These are phyloP conservation scores for Spencermartinsiella ligniputridi DNA, from an alignment of 1,139 yeast genomes.

Conservation along the genomic window DNA sequence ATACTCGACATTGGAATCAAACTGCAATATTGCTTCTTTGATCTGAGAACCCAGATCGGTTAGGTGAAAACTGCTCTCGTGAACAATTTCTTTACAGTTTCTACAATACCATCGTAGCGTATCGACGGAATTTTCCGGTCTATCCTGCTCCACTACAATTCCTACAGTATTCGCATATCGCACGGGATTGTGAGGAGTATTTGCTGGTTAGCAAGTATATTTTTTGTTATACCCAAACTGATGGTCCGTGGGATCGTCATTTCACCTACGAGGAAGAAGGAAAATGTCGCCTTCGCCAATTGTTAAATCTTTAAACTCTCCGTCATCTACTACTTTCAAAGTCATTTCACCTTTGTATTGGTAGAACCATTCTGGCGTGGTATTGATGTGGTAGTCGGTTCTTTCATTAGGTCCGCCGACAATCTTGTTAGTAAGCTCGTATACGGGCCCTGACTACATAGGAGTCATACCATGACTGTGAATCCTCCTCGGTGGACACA, in stretches of 20 bases:
- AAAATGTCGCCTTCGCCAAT: slow-evolving; percentile 87
- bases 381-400: slow-evolving; percentile 89
- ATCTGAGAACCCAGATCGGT: slow-evolving; percentile 86
- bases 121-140: slow-evolving; percentile 68
- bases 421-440: slow-evolving; percentile 33
- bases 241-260: background rate
- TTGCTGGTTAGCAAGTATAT: slow-evolving; percentile 38
- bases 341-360: slow-evolving; percentile 85
- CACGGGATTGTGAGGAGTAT: slow-evolving; percentile 87
- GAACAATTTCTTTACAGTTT: slow-evolving; percentile 58
- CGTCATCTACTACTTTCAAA: slow-evolving; percentile 78
- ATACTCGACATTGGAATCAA: slow-evolving; percentile 57
- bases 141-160: slow-evolving; percentile 88
- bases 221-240: background rate
- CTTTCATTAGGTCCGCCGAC: slow-evolving; percentile 96
- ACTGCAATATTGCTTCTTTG: slow-evolving; percentile 70
- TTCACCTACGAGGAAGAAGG: slow-evolving; percentile 54
- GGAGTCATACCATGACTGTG: slow-evolving; percentile 73
- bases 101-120: slow-evolving; percentile 83
- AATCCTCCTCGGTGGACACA: slow-evolving; percentile 90
- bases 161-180: slow-evolving; percentile 85
- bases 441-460: too few species aligned
- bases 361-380: slow-evolving; percentile 91
- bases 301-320: slow-evolving; percentile 65
- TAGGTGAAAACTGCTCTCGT: slow-evolving; percentile 70